phyloP scores from a whole-genome alignment of 768 basidiomycete species.

The Tricholomella constricta region DNA sequence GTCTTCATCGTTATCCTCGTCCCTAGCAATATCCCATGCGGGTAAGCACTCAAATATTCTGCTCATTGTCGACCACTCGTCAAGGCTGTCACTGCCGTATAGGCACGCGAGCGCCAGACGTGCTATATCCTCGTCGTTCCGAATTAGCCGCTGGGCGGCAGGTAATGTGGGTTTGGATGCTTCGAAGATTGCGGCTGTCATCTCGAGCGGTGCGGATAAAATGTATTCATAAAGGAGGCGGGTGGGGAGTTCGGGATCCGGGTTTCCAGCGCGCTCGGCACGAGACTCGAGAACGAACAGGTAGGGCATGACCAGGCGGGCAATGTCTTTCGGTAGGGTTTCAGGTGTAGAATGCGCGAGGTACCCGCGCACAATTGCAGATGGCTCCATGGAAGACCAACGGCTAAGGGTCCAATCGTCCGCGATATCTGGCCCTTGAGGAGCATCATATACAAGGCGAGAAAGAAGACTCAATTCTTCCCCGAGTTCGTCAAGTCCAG shows the following conservation, averaged over 20 bases:
- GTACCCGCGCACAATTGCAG: conserved; percentile 72
- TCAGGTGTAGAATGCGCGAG: conserved; percentile 69
- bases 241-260: conserved; percentile 66
- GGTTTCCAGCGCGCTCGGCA: conserved; percentile 74
- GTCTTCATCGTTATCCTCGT: conserved; percentile 67
- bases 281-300: conserved; percentile 90
- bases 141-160: conserved; percentile 67
- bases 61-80: conserved; percentile 85
- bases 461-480: conserved; percentile 91
- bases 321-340: conserved; percentile 67
- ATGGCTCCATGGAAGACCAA: conserved; percentile 73
- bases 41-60: conserved; percentile 95
- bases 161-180: conserved; percentile 90
- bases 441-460: conserved; percentile 82
- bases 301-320: conserved; percentile 85
- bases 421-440: conserved; percentile 41
- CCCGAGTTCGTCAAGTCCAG: conserved; percentile 80
- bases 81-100: conserved; percentile 75
- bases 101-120: conserved; percentile 85
- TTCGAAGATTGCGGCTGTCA: conserved; percentile 79
- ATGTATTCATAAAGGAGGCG: conserved; percentile 74
- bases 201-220: conserved; percentile 64
- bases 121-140: conserved; percentile 81
- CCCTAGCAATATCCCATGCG: conserved; percentile 71
- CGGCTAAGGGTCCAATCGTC: conserved; percentile 76